Evolutionary conservation across 352 stramenopile genomes (phyloP).

Genomic region (Globisporangium okanoganense): DNA sequence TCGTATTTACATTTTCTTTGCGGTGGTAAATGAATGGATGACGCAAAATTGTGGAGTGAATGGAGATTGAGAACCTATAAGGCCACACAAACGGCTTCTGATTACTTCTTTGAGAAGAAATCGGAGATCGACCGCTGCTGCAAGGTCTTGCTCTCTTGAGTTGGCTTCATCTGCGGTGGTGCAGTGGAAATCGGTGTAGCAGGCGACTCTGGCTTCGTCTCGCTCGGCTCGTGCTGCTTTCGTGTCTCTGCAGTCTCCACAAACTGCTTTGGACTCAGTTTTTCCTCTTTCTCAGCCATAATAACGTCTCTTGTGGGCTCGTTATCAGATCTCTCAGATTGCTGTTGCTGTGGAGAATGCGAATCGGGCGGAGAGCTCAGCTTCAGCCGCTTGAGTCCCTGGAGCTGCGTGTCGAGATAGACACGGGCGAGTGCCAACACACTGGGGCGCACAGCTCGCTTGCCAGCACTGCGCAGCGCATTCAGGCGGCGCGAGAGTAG

Average conservation of each 20-base stretch:
- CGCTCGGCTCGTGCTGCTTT: not conserved
- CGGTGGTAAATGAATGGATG: not conserved
- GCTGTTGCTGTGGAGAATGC: not conserved
- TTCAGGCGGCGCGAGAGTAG: not conserved
- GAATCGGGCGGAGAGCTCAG: conserved; percentile 3
- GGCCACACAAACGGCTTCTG: not conserved
- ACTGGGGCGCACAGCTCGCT: conserved; percentile 7
- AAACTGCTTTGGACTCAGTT: not conserved
- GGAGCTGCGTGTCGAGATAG: conserved; percentile 9
- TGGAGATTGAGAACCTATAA: not conserved
- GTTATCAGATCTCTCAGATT: not conserved
- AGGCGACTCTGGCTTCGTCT: not conserved
- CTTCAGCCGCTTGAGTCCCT: conserved; percentile 10
- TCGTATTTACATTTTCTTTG: conserved; percentile 4
- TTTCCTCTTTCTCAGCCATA: not conserved
- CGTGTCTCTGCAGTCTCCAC: not conserved
- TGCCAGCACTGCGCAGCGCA: conserved; percentile 3
- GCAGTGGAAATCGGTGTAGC: not conserved
- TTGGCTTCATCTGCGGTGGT: not conserved
- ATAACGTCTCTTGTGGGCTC: not conserved
- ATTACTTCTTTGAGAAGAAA: conserved; percentile 11
- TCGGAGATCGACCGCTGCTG: conserved; percentile 12
- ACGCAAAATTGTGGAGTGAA: not conserved
- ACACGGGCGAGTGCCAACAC: conserved; percentile 10
- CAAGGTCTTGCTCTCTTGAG: not conserved